Evolutionary conservation across 805 yeast species (phyloP), one percentile per base, ranked within the genome.

Genomic region (Scheffersomyces coipomensis): DNA sequence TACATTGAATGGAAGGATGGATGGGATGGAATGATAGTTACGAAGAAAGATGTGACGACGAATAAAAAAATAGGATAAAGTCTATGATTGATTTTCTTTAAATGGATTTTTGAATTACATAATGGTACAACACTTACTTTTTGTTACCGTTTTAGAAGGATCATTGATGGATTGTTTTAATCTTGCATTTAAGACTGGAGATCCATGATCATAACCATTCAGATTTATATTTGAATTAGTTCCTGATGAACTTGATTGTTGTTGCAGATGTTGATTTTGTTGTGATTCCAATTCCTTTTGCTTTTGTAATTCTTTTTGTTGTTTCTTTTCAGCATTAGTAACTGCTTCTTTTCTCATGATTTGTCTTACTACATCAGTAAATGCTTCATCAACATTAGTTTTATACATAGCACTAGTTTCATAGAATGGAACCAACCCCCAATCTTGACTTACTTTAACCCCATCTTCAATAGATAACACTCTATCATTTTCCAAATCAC

Each of bases 331-430:
- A 18, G 69, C 72, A 34, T 62, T 62, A 33, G 59, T 57, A 30
- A 67, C 68, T 7, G 73, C 73, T 52, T 86, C 95, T 46, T 83
- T 81, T 50, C 89, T 74, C 76, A 85, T 87, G 42, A 90, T 88
- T 55, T 88, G 96, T 57, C 96, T 79, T 10, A 90, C 95, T 23
- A 88, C 85, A 58, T 87, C 96, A 25, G 83, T 74, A 53, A 90
- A 93, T 0, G 91, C 93, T 53, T 89, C 95, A 56, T 88, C 95
- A 22, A 91, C 95, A 55, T 88, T 88, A 48, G 88, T 82, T 60
- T 84, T 81, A 57, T 83, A 79, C 79, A 88, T 81, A n/a, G 99
- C 98, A 52, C 93, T 83, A 1, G 96, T 84, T 62, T 90, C 96
- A 62, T 88, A 88, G 54, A 90, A 91, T 18, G 96, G 96, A 2